Evolutionary conservation across 345 rosid species (phyloP).

Genomic region (Eutrema heterophyllum): DNA sequence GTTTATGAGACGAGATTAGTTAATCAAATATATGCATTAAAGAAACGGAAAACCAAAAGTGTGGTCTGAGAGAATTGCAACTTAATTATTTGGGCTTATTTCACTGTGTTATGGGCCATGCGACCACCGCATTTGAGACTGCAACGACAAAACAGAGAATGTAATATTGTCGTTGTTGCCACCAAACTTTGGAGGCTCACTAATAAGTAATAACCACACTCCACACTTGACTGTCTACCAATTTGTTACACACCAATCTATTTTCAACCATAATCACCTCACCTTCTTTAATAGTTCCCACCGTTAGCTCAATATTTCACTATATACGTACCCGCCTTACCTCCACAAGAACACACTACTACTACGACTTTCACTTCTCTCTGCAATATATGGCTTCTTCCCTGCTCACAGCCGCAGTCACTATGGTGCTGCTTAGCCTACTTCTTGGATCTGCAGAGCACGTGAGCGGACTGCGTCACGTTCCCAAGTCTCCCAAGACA

Average conservation of each 20-base stretch:
- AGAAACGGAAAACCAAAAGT: not conserved
- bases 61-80: not conserved
- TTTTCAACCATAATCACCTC: slow-evolving; percentile 23
- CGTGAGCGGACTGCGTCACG: slow-evolving; percentile 41
- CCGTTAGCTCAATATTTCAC: slow-evolving; percentile 24
- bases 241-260: slow-evolving; percentile 9
- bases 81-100: slow-evolving; percentile 6
- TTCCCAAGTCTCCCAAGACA: slow-evolving; percentile 33
- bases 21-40: not conserved
- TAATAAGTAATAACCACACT: slow-evolving; percentile 7
- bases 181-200: slow-evolving; percentile 34
- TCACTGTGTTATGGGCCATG: not conserved
- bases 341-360: slow-evolving; percentile 15
- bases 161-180: slow-evolving; percentile 1
- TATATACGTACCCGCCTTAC: slow-evolving; percentile 7
- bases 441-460: slow-evolving; percentile 34
- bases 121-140: slow-evolving; percentile 9
- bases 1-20: not conserved
- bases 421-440: slow-evolving; percentile 18
- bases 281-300: slow-evolving; percentile 29
- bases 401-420: slow-evolving; percentile 6
- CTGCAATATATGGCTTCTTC: slow-evolving; percentile 27
- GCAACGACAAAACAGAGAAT: slow-evolving; percentile 5
- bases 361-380: not conserved
- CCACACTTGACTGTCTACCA: not conserved